Evolutionary conservation across 2,329 filamentous ascomycete genomes (phyloP).

Genomic region (Pseudocercospora vitis): DNA sequence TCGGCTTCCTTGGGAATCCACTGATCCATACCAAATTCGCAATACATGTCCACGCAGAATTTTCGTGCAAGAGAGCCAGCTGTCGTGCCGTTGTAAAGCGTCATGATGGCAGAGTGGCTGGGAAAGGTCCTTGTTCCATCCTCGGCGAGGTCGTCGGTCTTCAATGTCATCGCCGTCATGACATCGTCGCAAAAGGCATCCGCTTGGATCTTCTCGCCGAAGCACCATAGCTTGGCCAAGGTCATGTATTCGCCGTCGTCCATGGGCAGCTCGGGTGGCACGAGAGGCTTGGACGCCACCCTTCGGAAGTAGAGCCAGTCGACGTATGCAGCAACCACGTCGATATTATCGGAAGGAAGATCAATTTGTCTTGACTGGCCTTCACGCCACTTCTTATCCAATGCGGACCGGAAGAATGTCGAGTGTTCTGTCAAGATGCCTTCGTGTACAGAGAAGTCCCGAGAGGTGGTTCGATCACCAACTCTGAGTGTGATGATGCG

Average conservation of each 20-base stretch:
- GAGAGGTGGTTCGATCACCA: neutral
- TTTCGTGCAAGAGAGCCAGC: conserved; percentile 17
- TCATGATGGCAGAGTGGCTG: conserved; percentile 24
- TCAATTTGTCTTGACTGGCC: conserved; percentile 20
- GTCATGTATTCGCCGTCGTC: conserved; percentile 27
- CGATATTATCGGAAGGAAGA: conserved; percentile 19
- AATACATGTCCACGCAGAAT: conserved; percentile 27
- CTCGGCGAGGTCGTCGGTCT: conserved; percentile 24
- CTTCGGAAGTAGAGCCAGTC: conserved; percentile 28
- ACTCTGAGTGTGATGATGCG: conserved; percentile 21
- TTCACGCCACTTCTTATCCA: conserved; percentile 28
- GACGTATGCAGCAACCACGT: conserved; percentile 23
- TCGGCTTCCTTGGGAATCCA: conserved; percentile 29
- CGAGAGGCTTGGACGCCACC: conserved; percentile 23
- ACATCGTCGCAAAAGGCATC: conserved; percentile 24
- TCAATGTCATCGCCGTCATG: conserved; percentile 26
- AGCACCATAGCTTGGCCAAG: conserved; percentile 22
- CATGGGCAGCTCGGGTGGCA: conserved; percentile 24
- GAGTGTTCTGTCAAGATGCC: conserved; percentile 20
- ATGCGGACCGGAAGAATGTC: conserved; percentile 24
- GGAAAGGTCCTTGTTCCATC: conserved; percentile 25
- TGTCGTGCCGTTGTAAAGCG: conserved; percentile 25
- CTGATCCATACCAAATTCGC: conserved; percentile 20
- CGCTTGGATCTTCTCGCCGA: conserved; percentile 27
- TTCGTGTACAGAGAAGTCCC: conserved; percentile 26